Percentiles rank a stretch among this genome's conserved stretches.
Conservation (phyloP, 331 rosid species). For the Saraca asoca region DNA sequence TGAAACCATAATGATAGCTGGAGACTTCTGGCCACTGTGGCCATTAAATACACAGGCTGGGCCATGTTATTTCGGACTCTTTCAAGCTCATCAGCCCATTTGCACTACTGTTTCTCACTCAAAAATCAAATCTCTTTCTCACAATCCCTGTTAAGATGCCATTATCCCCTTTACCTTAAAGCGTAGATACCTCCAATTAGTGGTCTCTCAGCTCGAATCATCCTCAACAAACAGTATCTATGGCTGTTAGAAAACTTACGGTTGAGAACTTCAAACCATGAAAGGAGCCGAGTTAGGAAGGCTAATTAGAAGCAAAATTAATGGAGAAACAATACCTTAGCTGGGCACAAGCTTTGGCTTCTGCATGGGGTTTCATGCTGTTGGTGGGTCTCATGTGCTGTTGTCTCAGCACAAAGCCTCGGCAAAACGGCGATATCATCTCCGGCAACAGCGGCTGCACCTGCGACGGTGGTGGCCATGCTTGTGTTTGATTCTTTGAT, state of each 20-base stretch:
- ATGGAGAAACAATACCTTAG: conserved; percentile 37
- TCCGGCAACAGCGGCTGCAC: conserved; percentile 54
- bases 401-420: conserved; percentile 75
- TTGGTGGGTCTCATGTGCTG: conserved; percentile 68
- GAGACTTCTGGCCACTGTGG: background rate
- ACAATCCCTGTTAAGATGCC: background rate
- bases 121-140: background rate
- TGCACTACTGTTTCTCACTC: conserved; percentile 35
- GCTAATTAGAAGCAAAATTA: background rate
- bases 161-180: conserved; percentile 14
- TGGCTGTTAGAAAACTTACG: background rate
- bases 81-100: conserved; percentile 41
- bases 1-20: background rate
- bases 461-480: conserved; percentile 74
- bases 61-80: conserved; percentile 42
- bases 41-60: conserved; percentile 42
- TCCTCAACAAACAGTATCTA: background rate
- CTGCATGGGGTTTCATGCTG: conserved; percentile 70
- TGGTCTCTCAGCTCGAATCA: too few species aligned
- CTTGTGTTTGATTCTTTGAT: conserved; percentile 49
- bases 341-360: conserved; percentile 66
- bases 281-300: background rate
- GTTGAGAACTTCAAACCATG: conserved; percentile 11
- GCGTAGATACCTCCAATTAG: conserved; percentile 4
- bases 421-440: conserved; percentile 39